Percentiles rank a stretch among this genome's conserved stretches.
phyloP scores from a whole-genome alignment of 129 eudicot species.

The Flaveria ramosissima region DNA sequence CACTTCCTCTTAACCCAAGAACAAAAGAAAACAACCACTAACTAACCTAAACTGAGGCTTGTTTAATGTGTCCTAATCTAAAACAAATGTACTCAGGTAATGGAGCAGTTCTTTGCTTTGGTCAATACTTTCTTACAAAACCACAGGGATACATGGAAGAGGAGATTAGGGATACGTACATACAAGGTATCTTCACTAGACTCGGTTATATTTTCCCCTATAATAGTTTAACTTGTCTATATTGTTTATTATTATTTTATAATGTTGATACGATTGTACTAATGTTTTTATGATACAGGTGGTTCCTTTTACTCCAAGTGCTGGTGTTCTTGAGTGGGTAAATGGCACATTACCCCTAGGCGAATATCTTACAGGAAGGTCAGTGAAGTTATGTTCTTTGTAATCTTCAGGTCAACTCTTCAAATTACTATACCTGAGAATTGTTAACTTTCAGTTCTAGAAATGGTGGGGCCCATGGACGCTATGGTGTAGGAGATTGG shows the following conservation, averaged over 20 bases:
- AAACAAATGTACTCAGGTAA: conserved; percentile 59
- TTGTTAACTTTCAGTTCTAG: conserved; percentile 55
- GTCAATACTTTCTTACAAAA: conserved; percentile 93
- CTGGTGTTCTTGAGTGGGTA: conserved; percentile 99
- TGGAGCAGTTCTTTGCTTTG: conserved; percentile 97
- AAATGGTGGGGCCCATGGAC: conserved; percentile 98
- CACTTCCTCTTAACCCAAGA: not conserved
- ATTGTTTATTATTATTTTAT: not conserved
- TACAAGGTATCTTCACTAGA: conserved; percentile 64
- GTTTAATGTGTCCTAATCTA: conserved; percentile 2
- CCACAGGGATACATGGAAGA: conserved; percentile 88
- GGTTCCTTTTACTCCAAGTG: conserved; percentile 99
- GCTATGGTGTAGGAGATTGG: conserved; percentile 95
- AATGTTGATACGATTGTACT: not conserved
- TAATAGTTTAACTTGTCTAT: not conserved
- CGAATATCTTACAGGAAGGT: conserved; percentile 97
- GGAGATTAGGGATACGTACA: conserved; percentile 85
- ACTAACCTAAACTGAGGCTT: not conserved
- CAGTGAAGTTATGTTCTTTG: conserved; percentile 29
- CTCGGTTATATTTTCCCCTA: not conserved
- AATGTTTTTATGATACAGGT: conserved; percentile 56
- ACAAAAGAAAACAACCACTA: not conserved
- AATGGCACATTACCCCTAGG: conserved; percentile 94
- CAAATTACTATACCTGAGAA: not conserved
- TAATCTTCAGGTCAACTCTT: conserved; percentile 7